phyloP scores from a whole-genome alignment of 306 rosid genomes.

The Vachellia pachyceras region DNA sequence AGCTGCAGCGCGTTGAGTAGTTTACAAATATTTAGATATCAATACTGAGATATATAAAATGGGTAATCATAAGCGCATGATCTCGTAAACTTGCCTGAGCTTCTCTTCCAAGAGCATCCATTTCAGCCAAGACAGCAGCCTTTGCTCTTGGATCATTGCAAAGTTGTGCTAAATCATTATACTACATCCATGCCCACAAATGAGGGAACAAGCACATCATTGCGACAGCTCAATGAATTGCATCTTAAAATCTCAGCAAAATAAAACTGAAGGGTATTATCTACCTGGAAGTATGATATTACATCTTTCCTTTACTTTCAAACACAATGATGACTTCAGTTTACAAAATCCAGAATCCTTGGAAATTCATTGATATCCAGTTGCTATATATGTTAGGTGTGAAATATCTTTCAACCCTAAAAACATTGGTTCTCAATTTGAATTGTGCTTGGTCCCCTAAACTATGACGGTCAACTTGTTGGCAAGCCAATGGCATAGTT shows the following conservation, averaged over 20 bases:
- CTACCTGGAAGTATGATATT: conserved; percentile 18
- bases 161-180: conserved; percentile 65
- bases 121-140: conserved; percentile 86
- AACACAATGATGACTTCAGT: neutral
- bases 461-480: neutral
- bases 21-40: conserved; percentile 1
- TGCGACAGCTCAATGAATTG: conserved; percentile 17
- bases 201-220: conserved; percentile 21
- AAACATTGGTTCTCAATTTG: conserved; percentile 9
- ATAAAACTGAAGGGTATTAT: conserved; percentile 26
- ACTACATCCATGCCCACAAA: conserved; percentile 54
- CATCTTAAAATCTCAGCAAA: conserved; percentile 7
- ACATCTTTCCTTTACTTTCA: neutral
- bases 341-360: neutral
- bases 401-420: neutral
- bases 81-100: conserved; percentile 70
- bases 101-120: conserved; percentile 86
- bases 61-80: conserved; percentile 23
- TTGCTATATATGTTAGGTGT: neutral
- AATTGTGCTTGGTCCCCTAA: neutral
- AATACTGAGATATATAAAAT: neutral
- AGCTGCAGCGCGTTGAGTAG: conserved; percentile 59
- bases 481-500: neutral
- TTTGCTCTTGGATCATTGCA: conserved; percentile 82
- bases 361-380: neutral